Conservation (phyloP, 768 basidiomycete genomes). For the Leccinum truebloodii region DNA sequence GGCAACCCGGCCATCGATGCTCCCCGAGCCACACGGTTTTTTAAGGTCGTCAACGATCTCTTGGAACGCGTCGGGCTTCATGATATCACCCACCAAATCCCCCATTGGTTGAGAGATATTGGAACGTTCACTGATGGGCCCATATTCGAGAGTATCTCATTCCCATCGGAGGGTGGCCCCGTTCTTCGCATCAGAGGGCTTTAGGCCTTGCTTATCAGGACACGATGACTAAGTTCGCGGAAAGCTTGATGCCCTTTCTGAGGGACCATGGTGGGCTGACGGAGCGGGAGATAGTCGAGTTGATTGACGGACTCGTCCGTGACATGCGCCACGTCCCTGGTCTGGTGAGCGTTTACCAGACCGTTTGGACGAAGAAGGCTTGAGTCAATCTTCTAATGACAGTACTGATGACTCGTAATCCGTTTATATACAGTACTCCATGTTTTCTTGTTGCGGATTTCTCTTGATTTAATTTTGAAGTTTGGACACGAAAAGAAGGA, state of each 20-base stretch:
- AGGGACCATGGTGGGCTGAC: slow-evolving; percentile 37
- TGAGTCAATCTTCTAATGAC: slow-evolving; percentile 7
- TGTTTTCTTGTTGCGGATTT: no score
- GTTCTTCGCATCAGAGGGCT: slow-evolving; percentile 31
- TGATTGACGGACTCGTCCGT: slow-evolving; percentile 43
- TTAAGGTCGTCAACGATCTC: slow-evolving; percentile 41
- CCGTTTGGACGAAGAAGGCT: slow-evolving; percentile 46
- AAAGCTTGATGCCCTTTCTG: slow-evolving; percentile 52
- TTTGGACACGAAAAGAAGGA: no score
- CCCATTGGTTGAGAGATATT: no score
- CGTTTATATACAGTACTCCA: no score
- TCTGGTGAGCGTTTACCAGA: slow-evolving; percentile 48
- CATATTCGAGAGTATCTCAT: slow-evolving; percentile 38
- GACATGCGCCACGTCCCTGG: slow-evolving; percentile 52
- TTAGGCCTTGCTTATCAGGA: slow-evolving; percentile 47
- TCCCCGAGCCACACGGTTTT: slow-evolving; percentile 34
- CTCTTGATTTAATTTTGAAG: no score
- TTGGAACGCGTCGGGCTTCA: slow-evolving; percentile 36
- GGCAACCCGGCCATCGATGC: slow-evolving; percentile 26
- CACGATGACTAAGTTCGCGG: slow-evolving; percentile 43
- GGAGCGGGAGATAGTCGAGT: slow-evolving; percentile 37
- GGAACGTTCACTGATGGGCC: slow-evolving; percentile 29
- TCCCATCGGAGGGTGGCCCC: slow-evolving; percentile 60
- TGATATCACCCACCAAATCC: no score
- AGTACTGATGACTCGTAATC: no score